Conservation (phyloP, 768 basidiomycete genomes). For the Infundibulicybe gibba region DNA sequence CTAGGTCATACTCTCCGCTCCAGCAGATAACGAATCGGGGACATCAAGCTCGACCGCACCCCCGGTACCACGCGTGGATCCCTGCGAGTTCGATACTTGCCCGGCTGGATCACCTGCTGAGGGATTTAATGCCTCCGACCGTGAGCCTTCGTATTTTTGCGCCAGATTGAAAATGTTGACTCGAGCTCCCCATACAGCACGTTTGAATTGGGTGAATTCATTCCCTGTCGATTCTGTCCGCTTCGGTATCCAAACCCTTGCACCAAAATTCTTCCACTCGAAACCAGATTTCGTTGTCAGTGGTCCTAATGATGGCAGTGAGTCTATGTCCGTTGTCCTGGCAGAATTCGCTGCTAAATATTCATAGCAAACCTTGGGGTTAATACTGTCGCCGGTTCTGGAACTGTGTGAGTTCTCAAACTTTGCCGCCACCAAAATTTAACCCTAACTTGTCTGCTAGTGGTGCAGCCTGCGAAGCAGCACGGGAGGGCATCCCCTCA, state of each 20-base stretch:
- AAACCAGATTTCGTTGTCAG: conserved; percentile 41
- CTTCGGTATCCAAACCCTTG: conserved; percentile 42
- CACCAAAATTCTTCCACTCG: conserved; percentile 34
- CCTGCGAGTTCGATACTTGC: conserved; percentile 47
- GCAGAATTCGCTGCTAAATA: not conserved
- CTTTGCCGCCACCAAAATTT: not conserved
- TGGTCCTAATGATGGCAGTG: conserved; percentile 44
- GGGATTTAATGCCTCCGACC: conserved; percentile 33
- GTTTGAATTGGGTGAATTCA: not conserved
- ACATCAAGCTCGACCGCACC: conserved; percentile 37
- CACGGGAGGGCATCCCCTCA: conserved; percentile 5
- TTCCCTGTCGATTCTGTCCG: conserved; percentile 23
- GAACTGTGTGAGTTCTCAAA: too few species aligned
- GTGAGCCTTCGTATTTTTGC: conserved; percentile 17
- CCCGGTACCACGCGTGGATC: conserved; percentile 24
- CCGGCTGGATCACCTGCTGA: conserved; percentile 38
- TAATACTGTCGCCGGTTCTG: too few species aligned
- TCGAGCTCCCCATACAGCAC: too few species aligned
- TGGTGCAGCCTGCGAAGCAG: too few species aligned
- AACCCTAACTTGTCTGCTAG: too few species aligned
- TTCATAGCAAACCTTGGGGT: not conserved
- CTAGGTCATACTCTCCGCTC: conserved; percentile 44
- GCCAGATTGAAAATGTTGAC: too few species aligned
- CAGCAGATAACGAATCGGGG: conserved; percentile 43
- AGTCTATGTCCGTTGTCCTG: conserved; percentile 7